These are phyloP conservation scores for Rutstroemia sydowiana DNA, from an alignment of 2,329 filamentous ascomycete genomes.

Conservation along the genomic window DNA sequence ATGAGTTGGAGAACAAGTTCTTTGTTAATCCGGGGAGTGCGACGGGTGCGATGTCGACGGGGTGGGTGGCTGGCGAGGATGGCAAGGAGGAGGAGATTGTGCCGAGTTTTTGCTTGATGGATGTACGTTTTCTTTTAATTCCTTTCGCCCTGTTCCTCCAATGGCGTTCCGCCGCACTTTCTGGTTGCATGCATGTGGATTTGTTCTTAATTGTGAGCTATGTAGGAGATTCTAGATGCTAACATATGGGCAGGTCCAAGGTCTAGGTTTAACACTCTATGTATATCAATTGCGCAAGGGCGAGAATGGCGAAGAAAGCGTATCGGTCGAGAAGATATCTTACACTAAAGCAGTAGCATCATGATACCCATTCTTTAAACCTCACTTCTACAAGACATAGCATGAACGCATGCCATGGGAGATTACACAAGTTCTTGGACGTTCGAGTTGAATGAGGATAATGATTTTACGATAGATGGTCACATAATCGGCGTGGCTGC, in stretches of 20 bases:
- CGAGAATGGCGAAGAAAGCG: slow-evolving; percentile 67
- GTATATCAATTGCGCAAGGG: slow-evolving; percentile 83
- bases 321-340: slow-evolving; percentile 79
- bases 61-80: slow-evolving; percentile 51
- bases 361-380: slow-evolving; percentile 15
- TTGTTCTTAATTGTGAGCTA: background rate
- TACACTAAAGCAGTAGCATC: slow-evolving; percentile 62
- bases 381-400: background rate
- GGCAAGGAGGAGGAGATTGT: slow-evolving; percentile 73
- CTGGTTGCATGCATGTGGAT: no score
- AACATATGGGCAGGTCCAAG: slow-evolving; percentile 63
- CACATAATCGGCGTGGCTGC: background rate
- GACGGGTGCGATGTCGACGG: slow-evolving; percentile 54
- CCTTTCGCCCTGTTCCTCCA: background rate
- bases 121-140: slow-evolving; percentile 61
- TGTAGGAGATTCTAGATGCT: background rate
- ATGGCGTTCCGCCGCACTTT: background rate
- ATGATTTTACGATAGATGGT: background rate
- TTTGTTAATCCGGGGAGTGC: slow-evolving; percentile 64
- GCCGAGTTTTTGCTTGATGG: slow-evolving; percentile 95
- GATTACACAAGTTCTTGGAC: background rate
- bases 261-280: slow-evolving; percentile 90
- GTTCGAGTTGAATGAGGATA: background rate
- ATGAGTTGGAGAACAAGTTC: slow-evolving; percentile 69
- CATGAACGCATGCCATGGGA: background rate